Evolutionary conservation across 805 yeast genomes (phyloP).

Genomic region (Wickerhamiella siamensis): DNA sequence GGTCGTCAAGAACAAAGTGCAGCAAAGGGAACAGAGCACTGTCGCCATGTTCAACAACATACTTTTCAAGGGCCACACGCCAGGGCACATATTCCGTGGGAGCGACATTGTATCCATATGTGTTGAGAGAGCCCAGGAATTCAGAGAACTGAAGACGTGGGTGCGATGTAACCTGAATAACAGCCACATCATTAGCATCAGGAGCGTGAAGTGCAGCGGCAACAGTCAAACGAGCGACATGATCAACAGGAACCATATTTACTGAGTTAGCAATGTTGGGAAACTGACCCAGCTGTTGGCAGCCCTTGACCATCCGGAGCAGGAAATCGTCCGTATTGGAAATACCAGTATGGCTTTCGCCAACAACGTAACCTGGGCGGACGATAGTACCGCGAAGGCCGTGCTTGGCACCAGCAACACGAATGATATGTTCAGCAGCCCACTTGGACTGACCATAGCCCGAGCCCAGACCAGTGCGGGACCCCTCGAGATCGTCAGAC

Average conservation of each 20-base stretch:
- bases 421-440: conserved; percentile 84
- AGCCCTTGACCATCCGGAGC: conserved; percentile 86
- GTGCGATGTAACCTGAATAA: conserved; percentile 94
- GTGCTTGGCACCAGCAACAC: conserved; percentile 63
- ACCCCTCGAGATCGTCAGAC: conserved; percentile 69
- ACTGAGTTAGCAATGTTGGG: conserved; percentile 82
- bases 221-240: conserved; percentile 82
- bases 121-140: conserved; percentile 48
- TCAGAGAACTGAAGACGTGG: conserved; percentile 77
- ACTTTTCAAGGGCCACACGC: conserved; percentile 62
- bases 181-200: conserved; percentile 36
- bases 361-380: conserved; percentile 94
- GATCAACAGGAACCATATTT: conserved; percentile 96
- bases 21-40: conserved; percentile 84
- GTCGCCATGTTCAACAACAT: conserved; percentile 61
- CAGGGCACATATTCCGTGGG: conserved; percentile 60
- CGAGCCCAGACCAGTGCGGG: conserved; percentile 65
- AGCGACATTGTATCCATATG: conserved; percentile 59
- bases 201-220: conserved; percentile 77
- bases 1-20: conserved; percentile 85
- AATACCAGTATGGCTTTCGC: conserved; percentile 70
- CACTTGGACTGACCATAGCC: conserved; percentile 98
- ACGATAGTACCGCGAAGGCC: conserved; percentile 83
- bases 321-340: conserved; percentile 95
- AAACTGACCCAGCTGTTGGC: conserved; percentile 69